Evolutionary conservation across 257 asterid species (phyloP), one percentile per base, ranked within the genome.

Genomic region (Cruciata laevipes): DNA sequence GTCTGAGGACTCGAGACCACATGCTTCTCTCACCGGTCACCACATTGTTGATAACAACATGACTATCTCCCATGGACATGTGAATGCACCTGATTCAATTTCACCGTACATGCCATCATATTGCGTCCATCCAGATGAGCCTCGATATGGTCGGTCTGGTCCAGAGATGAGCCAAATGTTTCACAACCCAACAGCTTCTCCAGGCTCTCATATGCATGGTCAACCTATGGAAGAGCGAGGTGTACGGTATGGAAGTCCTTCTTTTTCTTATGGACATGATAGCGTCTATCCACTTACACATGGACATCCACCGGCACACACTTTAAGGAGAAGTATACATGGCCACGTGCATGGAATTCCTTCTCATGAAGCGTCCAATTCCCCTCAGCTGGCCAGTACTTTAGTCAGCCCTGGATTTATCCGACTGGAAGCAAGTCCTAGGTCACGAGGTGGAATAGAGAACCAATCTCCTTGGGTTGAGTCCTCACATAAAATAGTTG

Each of bases 291-390:
- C 86, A 83, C 83, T 77, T 69, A 81, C 89, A 63, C 94, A 80
- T 63, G 90, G 84, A 69, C 95, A 82, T 64, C 63, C 81, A 56
- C 85, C 89, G 67, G 53, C 87, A 49, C 91, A 85, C 57, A 44
- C 91, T 63, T 32, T 80, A 42, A 78, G 95, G 97, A 86, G 99
- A 83, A 94, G 90, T 71, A 80, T 81, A 53, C 96, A 83, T 57
- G 71, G 74, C 73, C 89, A 85, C 20, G 23, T 81, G 66, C 95
- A 79, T 53, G 95, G 84, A 69, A 78, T 78, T 67, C 88, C 79
- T 33, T 14, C 87, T 31, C 81, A 77, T 57, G 97, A 90, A 65
- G 63, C 83, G 53, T 66, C 87, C 55, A 77, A 73, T 76, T 75
- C 87, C 57, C 77, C 86, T 68, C 94, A 82, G 77, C 49, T 83